A percentile compares a stretch with the other conserved stretches of the same genome.
Evolutionary conservation across 805 yeast genomes (phyloP).

Genomic region (Tetrapisispora fleetii): DNA sequence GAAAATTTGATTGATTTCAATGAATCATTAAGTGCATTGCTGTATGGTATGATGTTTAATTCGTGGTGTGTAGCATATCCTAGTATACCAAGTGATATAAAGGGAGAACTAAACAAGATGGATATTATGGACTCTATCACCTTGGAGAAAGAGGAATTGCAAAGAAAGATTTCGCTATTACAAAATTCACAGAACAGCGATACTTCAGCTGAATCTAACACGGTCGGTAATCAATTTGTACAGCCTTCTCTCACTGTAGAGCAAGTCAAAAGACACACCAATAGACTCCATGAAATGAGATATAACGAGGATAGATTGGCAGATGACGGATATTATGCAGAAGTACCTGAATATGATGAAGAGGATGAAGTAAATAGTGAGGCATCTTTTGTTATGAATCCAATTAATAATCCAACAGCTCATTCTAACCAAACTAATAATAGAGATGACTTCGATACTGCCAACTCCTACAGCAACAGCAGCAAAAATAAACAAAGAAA

Average conservation of each 20-base stretch:
- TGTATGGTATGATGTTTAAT: slow-evolving; percentile 73
- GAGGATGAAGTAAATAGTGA: slow-evolving; percentile 26
- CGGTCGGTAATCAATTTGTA: neutral
- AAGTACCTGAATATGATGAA: slow-evolving; percentile 3
- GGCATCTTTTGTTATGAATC: slow-evolving; percentile 28
- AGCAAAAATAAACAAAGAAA: slow-evolving; percentile 2
- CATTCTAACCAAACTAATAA: neutral
- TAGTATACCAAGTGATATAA: slow-evolving; percentile 19
- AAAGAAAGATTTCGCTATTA: neutral
- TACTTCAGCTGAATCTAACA: neutral
- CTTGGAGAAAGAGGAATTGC: slow-evolving; percentile 10
- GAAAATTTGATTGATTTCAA: slow-evolving; percentile 55
- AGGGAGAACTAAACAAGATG: slow-evolving; percentile 16
- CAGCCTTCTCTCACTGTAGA: slow-evolving; percentile 4
- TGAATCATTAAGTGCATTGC: slow-evolving; percentile 66
- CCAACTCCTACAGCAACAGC: neutral
- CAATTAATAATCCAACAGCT: slow-evolving; percentile 6
- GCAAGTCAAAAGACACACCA: slow-evolving; percentile 4
- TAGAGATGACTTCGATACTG: no score
- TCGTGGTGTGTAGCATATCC: slow-evolving; percentile 80
- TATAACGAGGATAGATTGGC: neutral
- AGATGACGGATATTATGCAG: neutral
- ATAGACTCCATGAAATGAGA: neutral
- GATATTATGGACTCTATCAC: slow-evolving; percentile 13
- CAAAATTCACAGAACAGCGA: neutral